A percentile compares a stretch with the other conserved stretches of the same genome.
These are phyloP conservation scores for Erythrophleum ivorense DNA, from an alignment of 331 rosid species.

Conservation along the genomic window DNA sequence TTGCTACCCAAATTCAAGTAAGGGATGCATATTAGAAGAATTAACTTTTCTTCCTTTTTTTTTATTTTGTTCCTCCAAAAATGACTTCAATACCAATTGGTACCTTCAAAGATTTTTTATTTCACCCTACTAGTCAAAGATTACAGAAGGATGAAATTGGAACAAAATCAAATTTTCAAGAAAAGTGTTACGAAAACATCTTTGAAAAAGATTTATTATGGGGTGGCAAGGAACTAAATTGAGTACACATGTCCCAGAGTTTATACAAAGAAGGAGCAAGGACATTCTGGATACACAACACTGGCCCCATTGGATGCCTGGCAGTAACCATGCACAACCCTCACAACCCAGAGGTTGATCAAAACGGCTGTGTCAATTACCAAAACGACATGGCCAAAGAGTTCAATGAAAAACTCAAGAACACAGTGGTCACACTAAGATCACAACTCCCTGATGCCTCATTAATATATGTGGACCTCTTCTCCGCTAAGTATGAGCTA, in stretches of 20 bases:
- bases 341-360: constrained; percentile 48
- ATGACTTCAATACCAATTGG: no score
- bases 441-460: constrained; percentile 57
- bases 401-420: constrained; percentile 65
- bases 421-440: constrained; percentile 50
- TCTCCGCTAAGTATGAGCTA: constrained; percentile 66
- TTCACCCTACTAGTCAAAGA: not conserved
- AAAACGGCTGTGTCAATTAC: constrained; percentile 61
- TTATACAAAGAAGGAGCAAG: constrained; percentile 68
- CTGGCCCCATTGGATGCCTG: constrained; percentile 85
- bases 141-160: no score
- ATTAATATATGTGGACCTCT: constrained; percentile 65
- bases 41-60: not conserved
- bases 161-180: not conserved
- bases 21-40: constrained; percentile 1
- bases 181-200: not conserved
- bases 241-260: constrained; percentile 42
- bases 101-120: not conserved
- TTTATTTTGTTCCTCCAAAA: no score
- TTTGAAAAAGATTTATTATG: not conserved
- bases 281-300: constrained; percentile 87
- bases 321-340: constrained; percentile 49
- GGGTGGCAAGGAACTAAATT: not conserved
- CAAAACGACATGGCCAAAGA: constrained; percentile 69
- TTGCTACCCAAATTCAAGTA: constrained; percentile 62